These are phyloP conservation scores for Arthromyces matolae DNA, from an alignment of 768 basidiomycete genomes.

Conservation along the genomic window DNA sequence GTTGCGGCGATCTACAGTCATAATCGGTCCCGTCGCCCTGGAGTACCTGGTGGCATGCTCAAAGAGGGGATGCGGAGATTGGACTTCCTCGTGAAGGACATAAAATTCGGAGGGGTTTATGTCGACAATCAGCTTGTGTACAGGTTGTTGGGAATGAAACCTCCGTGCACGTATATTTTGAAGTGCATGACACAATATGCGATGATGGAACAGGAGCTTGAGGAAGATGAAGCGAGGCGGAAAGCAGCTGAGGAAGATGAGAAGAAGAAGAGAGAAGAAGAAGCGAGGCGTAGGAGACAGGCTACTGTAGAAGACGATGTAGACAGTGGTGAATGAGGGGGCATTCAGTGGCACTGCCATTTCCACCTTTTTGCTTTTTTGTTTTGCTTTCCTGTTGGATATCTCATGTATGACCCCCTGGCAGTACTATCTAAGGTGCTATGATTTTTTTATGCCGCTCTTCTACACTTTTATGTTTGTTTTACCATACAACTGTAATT, in stretches of 20 bases:
- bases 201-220: slow-evolving; percentile 46
- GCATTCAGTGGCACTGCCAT: neutral
- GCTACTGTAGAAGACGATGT: slow-evolving; percentile 12
- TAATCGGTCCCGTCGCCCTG: slow-evolving; percentile 61
- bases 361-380: neutral
- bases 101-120: slow-evolving; percentile 62
- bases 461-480: neutral
- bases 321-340: slow-evolving; percentile 6
- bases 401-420: slow-evolving; percentile 23
- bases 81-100: slow-evolving; percentile 60
- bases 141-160: slow-evolving; percentile 40
- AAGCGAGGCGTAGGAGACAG: slow-evolving; percentile 17
- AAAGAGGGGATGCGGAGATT: slow-evolving; percentile 59
- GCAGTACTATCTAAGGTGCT: neutral
- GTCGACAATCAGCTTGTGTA: slow-evolving; percentile 40
- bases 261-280: slow-evolving; percentile 35
- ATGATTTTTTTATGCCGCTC: neutral
- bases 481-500: neutral
- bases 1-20: slow-evolving; percentile 53
- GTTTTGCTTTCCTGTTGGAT: slow-evolving; percentile 4
- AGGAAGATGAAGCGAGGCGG: slow-evolving; percentile 42
- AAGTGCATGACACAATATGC: slow-evolving; percentile 46
- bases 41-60: slow-evolving; percentile 68
- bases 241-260: slow-evolving; percentile 10
- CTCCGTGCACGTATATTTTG: slow-evolving; percentile 61